Conservation (phyloP, 352 stramenopile genomes). For the Phytophthora megakarya region DNA sequence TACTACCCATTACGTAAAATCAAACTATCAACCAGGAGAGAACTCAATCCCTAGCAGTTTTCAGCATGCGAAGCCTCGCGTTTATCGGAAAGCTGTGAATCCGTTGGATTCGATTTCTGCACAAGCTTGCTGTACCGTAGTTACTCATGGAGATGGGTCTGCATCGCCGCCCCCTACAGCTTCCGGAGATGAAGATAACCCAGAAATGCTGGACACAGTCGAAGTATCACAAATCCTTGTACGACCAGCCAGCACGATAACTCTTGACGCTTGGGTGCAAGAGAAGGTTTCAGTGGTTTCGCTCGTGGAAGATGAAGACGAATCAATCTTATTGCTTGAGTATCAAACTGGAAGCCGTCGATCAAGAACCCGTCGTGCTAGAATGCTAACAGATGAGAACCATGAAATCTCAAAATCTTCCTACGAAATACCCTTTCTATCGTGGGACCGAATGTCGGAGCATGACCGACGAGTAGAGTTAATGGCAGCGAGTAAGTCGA, state of each 20-base stretch:
- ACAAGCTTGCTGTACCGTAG: constrained; percentile 48
- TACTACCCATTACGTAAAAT: not conserved
- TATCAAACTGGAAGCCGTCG: constrained; percentile 34
- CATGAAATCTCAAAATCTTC: constrained; percentile 10
- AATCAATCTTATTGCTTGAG: constrained; percentile 53
- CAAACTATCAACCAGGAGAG: constrained; percentile 36
- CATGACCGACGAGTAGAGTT: constrained; percentile 55
- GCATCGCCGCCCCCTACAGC: constrained; percentile 3
- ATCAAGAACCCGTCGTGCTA: constrained; percentile 1
- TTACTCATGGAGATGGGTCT: constrained; percentile 30
- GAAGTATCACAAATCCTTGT: constrained; percentile 2
- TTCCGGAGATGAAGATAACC: constrained; percentile 9
- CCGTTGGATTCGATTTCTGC: constrained; percentile 32
- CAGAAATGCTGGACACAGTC: not conserved
- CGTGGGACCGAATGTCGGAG: constrained; percentile 50
- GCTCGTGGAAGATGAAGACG: constrained; percentile 51
- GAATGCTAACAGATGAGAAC: constrained; percentile 5
- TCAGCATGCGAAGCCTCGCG: constrained; percentile 49
- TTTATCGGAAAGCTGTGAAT: constrained; percentile 51
- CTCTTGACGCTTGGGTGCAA: constrained; percentile 24
- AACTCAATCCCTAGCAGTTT: constrained; percentile 72
- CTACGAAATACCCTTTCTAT: constrained; percentile 34
- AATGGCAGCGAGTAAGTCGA: constrained; percentile 61
- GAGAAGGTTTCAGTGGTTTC: constrained; percentile 57
- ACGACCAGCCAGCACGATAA: constrained; percentile 6